Percentiles rank a stretch among this genome's conserved stretches.
Evolutionary conservation across 2,329 filamentous ascomycete species (phyloP).

Genomic region (Elsinoe arachidis): DNA sequence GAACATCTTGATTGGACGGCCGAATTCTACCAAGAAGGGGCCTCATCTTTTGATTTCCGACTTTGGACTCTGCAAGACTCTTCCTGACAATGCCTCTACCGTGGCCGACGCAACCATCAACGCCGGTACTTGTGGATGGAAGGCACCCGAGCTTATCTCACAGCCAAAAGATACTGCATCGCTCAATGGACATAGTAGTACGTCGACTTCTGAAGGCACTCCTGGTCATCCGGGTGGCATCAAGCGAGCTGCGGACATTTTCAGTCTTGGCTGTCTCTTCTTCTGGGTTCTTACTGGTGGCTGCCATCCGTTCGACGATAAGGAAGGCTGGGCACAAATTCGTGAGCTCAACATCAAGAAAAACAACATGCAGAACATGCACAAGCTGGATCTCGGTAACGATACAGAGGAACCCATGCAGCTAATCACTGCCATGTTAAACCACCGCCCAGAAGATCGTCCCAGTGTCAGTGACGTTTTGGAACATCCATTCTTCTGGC

Average conservation of each 20-base stretch:
- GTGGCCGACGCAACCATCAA: conserved; percentile 91
- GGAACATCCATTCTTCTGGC: conserved; percentile 96
- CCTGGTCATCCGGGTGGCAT: conserved; percentile 54
- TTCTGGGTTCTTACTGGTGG: conserved; percentile 96
- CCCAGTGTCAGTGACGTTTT: conserved; percentile 73
- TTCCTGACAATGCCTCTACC: conserved; percentile 89
- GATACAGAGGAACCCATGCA: conserved; percentile 82
- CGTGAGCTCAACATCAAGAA: conserved; percentile 95
- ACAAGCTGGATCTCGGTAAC: conserved; percentile 47
- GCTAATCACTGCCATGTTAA: conserved; percentile 74
- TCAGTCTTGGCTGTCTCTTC: conserved; percentile 94
- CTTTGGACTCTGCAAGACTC: conserved; percentile 94
- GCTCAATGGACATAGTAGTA: conserved; percentile 40
- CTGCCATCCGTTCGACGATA: conserved; percentile 85
- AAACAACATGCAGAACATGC: conserved; percentile 63
- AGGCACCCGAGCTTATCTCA: conserved; percentile 83
- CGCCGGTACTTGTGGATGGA: conserved; percentile 92
- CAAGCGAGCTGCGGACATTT: conserved; percentile 94
- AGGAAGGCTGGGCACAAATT: conserved; percentile 75
- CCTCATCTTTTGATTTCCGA: conserved; percentile 92
- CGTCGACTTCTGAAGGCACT: conserved; percentile 46
- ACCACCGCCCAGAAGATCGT: conserved; percentile 53
- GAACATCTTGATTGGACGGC: conserved; percentile 72
- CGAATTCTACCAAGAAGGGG: conserved; percentile 46
- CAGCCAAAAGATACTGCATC: conserved; percentile 39